phyloP scores from a whole-genome alignment of 2,329 filamentous ascomycete species.

The Pezizomycotina sp. region DNA sequence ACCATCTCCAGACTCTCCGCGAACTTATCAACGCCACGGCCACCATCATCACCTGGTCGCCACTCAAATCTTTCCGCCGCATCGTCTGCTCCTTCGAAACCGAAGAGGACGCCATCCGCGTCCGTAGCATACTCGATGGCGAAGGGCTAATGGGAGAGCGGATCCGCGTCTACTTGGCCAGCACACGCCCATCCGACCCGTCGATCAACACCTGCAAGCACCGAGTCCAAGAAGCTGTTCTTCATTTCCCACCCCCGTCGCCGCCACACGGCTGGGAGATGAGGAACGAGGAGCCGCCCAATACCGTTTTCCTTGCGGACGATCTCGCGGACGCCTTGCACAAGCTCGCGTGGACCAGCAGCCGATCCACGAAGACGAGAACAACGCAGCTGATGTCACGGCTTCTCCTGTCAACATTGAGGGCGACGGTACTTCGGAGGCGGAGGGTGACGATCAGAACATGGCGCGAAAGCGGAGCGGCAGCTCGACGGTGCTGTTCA shows the following conservation, averaged over 20 bases:
- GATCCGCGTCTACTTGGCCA: slow-evolving; percentile 54
- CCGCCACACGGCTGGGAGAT: slow-evolving; percentile 55
- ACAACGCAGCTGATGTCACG: slow-evolving; percentile 7
- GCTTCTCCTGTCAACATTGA: slow-evolving; percentile 29
- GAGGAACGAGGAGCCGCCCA: slow-evolving; percentile 50
- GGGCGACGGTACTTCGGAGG: slow-evolving; percentile 26
- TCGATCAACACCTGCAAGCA: slow-evolving; percentile 45
- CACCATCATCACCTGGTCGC: slow-evolving; percentile 59
- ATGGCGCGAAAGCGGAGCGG: slow-evolving; percentile 36
- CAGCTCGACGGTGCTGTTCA: slow-evolving; percentile 50
- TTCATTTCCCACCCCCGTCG: slow-evolving; percentile 52
- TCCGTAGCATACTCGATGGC: slow-evolving; percentile 57
- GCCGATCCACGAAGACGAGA: slow-evolving; percentile 21
- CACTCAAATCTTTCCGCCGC: slow-evolving; percentile 65
- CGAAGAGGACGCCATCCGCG: slow-evolving; percentile 49
- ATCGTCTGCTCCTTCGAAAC: slow-evolving; percentile 66
- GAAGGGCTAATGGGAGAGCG: slow-evolving; percentile 54
- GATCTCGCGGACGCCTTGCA: slow-evolving; percentile 51
- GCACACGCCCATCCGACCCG: slow-evolving; percentile 39
- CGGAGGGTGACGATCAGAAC: slow-evolving; percentile 19
- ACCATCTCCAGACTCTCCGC: slow-evolving; percentile 58
- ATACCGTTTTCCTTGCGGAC: slow-evolving; percentile 52
- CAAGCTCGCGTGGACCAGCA: slow-evolving; percentile 32
- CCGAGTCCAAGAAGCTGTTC: slow-evolving; percentile 49
- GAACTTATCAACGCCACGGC: slow-evolving; percentile 53